Base-by-base conservation (phyloP, 352 stramenopile genomes). In the Pythium chondricola region DNA sequence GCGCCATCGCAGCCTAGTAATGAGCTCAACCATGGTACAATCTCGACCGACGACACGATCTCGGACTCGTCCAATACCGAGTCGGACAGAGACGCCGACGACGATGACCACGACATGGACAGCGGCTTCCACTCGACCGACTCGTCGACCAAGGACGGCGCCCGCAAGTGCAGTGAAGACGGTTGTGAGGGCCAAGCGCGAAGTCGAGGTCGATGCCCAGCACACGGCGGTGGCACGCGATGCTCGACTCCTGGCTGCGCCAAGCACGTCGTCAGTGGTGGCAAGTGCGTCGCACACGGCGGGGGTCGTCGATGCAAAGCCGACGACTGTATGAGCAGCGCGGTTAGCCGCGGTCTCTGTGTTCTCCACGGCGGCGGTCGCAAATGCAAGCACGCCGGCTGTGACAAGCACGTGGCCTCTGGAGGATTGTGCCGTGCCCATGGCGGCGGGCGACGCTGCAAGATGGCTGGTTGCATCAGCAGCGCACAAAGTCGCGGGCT, bases 391-490 rank as follows among this genome's bases (percentile, higher is more conserved):
- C 56, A 80, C 45, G 26, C 58, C 25, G 66, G 75, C 20, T 93
- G 82, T 63, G 58, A 58, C 36, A 93, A 90, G 63, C 79, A 89
- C 57, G 75, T 93, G 4, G 81, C 81, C 6, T 93, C 77, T 1
- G 63, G 71, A 14, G 82, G 82, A 2, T 58, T 90, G n/a, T 93
- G 82, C 48, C 82, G 82, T n/a, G 76, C 75, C 6, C 82, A 93
- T 10, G 82, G 79, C 33, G 82, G 79, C 24, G 82, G 82, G 6
- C 67, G 80, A 5, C 75, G 82, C 40, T 93, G 82, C 54, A 86
- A 93, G 63, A 67, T 91, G n/a, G 58, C 70, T 18, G 51, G 76
- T 16, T 93, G 82, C 50, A 65, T 58, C n/a, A 90, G 79, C 65
- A 89, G 75, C 26, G 82, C 82, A 3, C 82, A 93, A 61, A 89